These are phyloP conservation scores for Orbilia javanica DNA, from an alignment of 2,329 filamentous ascomycete species.

Conservation along the genomic window DNA sequence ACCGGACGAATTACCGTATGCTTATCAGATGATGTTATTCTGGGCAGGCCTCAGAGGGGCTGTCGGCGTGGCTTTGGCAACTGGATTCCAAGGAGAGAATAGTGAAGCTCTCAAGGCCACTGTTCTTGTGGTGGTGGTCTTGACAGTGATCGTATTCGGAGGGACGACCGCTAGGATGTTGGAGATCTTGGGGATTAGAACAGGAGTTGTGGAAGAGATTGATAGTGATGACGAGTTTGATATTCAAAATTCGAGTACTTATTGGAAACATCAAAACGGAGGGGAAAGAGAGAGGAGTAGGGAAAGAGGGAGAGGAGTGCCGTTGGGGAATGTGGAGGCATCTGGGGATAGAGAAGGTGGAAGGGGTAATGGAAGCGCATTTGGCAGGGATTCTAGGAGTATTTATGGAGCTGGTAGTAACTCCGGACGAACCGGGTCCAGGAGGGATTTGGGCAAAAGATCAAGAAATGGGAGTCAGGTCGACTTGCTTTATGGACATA, in stretches of 20 bases:
- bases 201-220: constrained; percentile 94
- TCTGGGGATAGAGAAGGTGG: neutral
- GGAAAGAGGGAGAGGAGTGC: constrained; percentile 29
- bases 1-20: constrained; percentile 88
- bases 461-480: constrained; percentile 36
- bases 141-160: constrained; percentile 98
- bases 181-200: constrained; percentile 95
- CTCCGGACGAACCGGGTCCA: constrained; percentile 19
- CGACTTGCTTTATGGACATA: constrained; percentile 31
- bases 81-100: constrained; percentile 85
- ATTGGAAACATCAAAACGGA: constrained; percentile 44
- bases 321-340: constrained; percentile 35
- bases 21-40: constrained; percentile 99
- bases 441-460: constrained; percentile 25
- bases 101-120: constrained; percentile 87
- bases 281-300: constrained; percentile 3
- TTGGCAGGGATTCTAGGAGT: constrained; percentile 20
- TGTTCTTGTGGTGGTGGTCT: constrained; percentile 94
- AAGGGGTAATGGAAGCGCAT: constrained; percentile 37
- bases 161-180: constrained; percentile 98
- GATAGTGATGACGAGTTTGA: constrained; percentile 99
- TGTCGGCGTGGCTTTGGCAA: constrained; percentile 93
- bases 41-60: constrained; percentile 97
- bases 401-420: constrained; percentile 20
- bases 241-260: constrained; percentile 73